Conservation (phyloP, 2,329 filamentous ascomycete species). For the Geoglossum cookeanum region DNA sequence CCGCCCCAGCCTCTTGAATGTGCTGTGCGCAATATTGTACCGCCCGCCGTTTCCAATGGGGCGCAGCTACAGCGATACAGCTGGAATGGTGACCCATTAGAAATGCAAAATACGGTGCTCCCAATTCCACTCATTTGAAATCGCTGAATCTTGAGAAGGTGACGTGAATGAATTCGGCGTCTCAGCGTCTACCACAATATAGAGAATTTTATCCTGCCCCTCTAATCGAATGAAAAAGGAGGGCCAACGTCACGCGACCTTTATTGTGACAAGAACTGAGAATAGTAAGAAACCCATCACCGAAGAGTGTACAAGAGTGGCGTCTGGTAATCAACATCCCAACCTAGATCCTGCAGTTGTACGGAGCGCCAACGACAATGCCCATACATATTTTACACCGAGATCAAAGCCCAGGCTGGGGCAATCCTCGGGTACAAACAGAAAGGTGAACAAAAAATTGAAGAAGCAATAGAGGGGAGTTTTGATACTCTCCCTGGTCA, state of each 20-base stretch:
- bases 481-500: neutral
- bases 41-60: no score
- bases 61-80: no score
- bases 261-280: neutral
- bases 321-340: neutral
- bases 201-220: neutral
- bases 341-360: neutral
- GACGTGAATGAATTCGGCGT: no score
- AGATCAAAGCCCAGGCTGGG: neutral
- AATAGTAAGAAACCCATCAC: neutral
- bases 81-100: no score
- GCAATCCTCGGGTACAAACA: neutral
- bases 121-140: no score
- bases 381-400: slow-evolving; percentile 1
- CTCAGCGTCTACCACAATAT: neutral
- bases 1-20: no score
- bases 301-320: neutral
- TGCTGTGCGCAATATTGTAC: no score
- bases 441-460: neutral
- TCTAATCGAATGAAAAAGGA: neutral
- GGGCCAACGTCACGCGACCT: neutral
- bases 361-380: neutral
- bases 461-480: neutral
- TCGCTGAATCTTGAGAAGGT: no score
- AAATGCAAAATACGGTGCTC: no score